These are phyloP conservation scores for Trichoderma breve DNA, from an alignment of 2,329 filamentous ascomycete genomes.

Conservation along the genomic window DNA sequence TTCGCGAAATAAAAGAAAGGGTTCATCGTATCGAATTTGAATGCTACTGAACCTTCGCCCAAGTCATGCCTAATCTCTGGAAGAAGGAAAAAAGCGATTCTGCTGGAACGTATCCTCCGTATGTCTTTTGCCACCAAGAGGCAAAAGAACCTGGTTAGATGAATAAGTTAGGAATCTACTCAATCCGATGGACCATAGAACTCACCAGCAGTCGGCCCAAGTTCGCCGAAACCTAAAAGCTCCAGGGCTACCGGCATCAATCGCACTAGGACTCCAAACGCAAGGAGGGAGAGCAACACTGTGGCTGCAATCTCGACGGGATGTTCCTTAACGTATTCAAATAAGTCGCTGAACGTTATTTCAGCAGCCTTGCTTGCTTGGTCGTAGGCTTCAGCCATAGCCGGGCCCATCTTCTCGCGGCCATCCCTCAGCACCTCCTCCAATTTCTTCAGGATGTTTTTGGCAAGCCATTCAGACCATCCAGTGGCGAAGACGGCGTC, in stretches of 20 bases:
- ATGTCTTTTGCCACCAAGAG: neutral
- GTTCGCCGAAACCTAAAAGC: neutral
- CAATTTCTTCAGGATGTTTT: slow-evolving; percentile 13
- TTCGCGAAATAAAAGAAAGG: neutral
- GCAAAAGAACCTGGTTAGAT: neutral
- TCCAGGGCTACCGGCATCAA: neutral
- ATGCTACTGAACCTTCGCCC: neutral
- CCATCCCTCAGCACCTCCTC: neutral
- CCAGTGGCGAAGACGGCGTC: neutral
- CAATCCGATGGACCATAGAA: neutral
- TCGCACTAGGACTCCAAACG: slow-evolving; percentile 3
- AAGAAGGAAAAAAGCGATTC: neutral
- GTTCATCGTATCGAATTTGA: neutral
- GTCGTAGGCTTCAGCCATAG: slow-evolving; percentile 1
- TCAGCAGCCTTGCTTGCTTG: neutral
- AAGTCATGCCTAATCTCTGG: neutral
- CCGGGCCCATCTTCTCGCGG: slow-evolving; percentile 9
- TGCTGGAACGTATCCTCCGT: neutral
- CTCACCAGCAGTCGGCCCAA: slow-evolving; percentile 3
- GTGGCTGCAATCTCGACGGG: neutral
- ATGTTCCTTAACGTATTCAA: neutral
- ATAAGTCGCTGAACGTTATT: neutral
- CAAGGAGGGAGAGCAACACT: neutral
- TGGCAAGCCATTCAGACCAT: slow-evolving; percentile 13
- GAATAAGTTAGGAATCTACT: neutral